Conservation (phyloP, 257 asterid genomes). For the Solanum virginianum region DNA sequence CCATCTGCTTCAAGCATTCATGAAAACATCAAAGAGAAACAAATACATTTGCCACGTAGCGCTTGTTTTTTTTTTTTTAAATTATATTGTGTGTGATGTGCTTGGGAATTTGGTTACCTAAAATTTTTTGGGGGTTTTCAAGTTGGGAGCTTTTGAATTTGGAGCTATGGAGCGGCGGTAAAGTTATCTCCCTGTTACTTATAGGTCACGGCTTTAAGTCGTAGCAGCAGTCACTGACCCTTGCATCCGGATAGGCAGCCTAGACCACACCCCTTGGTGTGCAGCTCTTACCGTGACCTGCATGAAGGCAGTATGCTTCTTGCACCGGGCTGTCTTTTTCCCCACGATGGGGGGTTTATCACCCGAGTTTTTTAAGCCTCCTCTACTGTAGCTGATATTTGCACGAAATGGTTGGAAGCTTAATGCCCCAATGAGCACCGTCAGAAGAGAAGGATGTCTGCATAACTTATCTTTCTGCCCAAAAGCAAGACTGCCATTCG, state of each 20-base stretch:
- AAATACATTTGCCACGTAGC: not conserved
- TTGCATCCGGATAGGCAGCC: not conserved
- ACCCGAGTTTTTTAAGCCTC: not conserved
- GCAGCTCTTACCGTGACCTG: not conserved
- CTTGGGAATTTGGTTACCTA: not conserved
- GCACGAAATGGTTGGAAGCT: not conserved
- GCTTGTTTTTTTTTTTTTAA: not conserved
- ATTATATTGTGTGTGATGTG: not conserved
- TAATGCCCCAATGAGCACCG: too few species aligned
- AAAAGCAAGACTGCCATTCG: not conserved
- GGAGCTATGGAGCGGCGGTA: not conserved
- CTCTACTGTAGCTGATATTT: not conserved
- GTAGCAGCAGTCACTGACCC: not conserved
- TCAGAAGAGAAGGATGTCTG: not conserved
- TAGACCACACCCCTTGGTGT: not conserved
- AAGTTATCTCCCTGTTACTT: not conserved
- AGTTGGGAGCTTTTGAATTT: not conserved
- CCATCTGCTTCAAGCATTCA: not conserved
- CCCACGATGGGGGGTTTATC: not conserved
- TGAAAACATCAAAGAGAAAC: not conserved
- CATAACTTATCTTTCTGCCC: not conserved
- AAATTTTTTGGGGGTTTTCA: not conserved
- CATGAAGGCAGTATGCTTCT: not conserved
- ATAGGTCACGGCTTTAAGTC: not conserved
- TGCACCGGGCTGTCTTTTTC: not conserved